Base-by-base conservation (phyloP, 2,329 filamentous ascomycete genomes). In the Pseudopyricularia javanii region DNA sequence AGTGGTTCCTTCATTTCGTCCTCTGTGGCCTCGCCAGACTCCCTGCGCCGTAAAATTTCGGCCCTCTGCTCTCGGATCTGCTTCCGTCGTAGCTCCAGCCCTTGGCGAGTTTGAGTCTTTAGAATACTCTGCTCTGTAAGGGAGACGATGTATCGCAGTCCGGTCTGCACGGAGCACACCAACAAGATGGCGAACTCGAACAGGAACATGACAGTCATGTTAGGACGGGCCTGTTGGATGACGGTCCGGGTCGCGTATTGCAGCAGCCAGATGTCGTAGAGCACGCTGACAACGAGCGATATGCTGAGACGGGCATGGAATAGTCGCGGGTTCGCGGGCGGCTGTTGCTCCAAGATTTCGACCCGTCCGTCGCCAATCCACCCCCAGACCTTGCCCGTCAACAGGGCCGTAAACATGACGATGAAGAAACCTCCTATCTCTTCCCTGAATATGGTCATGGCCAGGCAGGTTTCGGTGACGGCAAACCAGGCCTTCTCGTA, bases 171-270 rank as follows among this genome's bases (percentile, higher is more conserved):
- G 1, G 91, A 95, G 51, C 83, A 84, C 9, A 94, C 85, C 2
- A 82, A 77, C 55, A 97, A 72, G 45, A 98, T 83, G 35, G 91
- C 91, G 64, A 97, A 97, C 67, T 98, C 93, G 61, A 98, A 98
- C 6, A 94, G 82, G 63, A 98, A 98, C 90, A 98, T 97, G 57
- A 98, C 90, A 90, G 97, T 98, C 87, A 98, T 97, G 55, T 94
- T 93, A 0, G 91, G 90, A n/a, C 86, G 79, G 2, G 91, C 88
- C 64, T 94, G 84, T 54, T 87, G 83, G 50, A 96, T 82, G 32
- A 97, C 91, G 0, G 86, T 88, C 28, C 83, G 80, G 56, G 95
- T 76, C 54, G 86, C 85, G 66, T 95, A 96, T 49, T 77, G 78
- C 58, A 96, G 81, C 70, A 98, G 82, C 64, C 78, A 85, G 24